A percentile compares a stretch with the other conserved stretches of the same genome.
Evolutionary conservation across 352 stramenopile genomes (phyloP).

Genomic region (Phytopythium litorale): DNA sequence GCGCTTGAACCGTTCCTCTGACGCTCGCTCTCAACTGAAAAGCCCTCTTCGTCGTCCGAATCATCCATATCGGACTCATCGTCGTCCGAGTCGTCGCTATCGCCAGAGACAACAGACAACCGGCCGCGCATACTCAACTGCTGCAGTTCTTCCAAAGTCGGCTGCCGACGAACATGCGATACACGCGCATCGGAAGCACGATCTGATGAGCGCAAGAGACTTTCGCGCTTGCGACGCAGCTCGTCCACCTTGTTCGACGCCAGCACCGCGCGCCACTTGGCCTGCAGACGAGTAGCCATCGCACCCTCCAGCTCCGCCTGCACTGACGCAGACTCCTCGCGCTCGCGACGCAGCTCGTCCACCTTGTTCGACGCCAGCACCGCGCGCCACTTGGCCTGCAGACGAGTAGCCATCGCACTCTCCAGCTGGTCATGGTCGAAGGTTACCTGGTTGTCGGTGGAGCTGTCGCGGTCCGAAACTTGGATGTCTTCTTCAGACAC

Average conservation of each 20-base stretch:
- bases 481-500: neutral
- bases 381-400: slow-evolving; percentile 8
- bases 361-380: slow-evolving; percentile 9
- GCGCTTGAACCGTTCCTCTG: neutral
- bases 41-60: slow-evolving; percentile 15
- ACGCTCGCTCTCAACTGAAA: neutral
- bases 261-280: slow-evolving; percentile 2
- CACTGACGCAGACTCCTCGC: neutral
- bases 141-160: slow-evolving; percentile 41
- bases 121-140: slow-evolving; percentile 40
- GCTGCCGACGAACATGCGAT: slow-evolving; percentile 17
- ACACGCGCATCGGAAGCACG: neutral
- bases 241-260: slow-evolving; percentile 4
- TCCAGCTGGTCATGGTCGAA: neutral
- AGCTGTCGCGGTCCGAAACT: neutral
- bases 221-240: neutral
- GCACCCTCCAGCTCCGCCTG: slow-evolving; percentile 7
- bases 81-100: slow-evolving; percentile 33
- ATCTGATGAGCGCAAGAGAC: neutral
- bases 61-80: slow-evolving; percentile 21
- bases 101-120: slow-evolving; percentile 35
- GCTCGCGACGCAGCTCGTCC: neutral
- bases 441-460: neutral
- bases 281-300: slow-evolving; percentile 16
- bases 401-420: slow-evolving; percentile 12